phyloP scores from a whole-genome alignment of 345 rosid genomes.

The Cardamine occulta region DNA sequence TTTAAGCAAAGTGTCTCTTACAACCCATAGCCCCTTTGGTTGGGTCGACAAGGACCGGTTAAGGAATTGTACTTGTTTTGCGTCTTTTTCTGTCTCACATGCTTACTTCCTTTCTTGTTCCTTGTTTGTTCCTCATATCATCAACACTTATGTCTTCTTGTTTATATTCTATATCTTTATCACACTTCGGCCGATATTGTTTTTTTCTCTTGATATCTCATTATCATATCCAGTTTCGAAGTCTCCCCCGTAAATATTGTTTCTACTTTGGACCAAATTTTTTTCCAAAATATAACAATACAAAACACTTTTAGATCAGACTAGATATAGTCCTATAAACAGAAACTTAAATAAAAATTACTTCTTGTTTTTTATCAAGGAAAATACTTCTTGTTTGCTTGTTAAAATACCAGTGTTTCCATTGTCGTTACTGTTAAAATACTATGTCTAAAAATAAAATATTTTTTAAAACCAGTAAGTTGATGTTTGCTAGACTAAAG shows the following conservation, averaged over 20 bases:
- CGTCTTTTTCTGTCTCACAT: constrained; percentile 45
- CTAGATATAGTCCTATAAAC: constrained; percentile 13
- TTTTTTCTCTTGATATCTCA: constrained; percentile 4
- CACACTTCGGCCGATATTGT: constrained; percentile 27
- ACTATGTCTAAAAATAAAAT: neutral
- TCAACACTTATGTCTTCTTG: constrained; percentile 40
- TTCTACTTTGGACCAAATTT: constrained; percentile 31
- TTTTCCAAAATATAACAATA: neutral
- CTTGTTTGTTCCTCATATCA: constrained; percentile 42
- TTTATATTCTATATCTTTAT: constrained; percentile 35
- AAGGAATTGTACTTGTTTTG: constrained; percentile 40
- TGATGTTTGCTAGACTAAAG: constrained; percentile 1
- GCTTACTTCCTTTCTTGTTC: constrained; percentile 43
- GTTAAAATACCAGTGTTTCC: neutral
- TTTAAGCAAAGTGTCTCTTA: constrained; percentile 25
- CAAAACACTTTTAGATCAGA: neutral
- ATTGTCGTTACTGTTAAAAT: neutral
- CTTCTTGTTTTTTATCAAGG: neutral
- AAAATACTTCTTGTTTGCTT: neutral
- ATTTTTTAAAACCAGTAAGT: neutral
- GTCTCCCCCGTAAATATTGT: constrained; percentile 29
- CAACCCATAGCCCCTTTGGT: constrained; percentile 32
- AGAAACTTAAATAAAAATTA: neutral
- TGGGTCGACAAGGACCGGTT: constrained; percentile 39
- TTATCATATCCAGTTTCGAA: constrained; percentile 22